phyloP scores from a whole-genome alignment of 225 moss, liverwort and hornwort species.

The Antitrichia curtipendula region DNA sequence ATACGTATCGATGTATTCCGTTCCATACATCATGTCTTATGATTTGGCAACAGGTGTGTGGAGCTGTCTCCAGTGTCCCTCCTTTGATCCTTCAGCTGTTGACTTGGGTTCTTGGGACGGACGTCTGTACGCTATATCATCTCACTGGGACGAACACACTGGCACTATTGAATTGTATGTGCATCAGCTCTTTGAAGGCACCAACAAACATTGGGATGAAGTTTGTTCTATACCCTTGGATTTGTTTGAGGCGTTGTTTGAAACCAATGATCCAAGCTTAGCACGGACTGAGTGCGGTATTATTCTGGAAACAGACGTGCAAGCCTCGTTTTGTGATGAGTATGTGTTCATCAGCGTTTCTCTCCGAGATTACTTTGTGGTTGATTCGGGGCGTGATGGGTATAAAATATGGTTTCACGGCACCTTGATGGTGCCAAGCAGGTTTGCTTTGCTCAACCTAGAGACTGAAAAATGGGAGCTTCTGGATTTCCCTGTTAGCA shows the following conservation, averaged over 20 bases:
- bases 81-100: too few relatives aligned
- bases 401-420: neutral
- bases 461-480: too few relatives aligned
- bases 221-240: neutral
- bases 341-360: neutral
- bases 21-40: too few relatives aligned
- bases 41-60: too few relatives aligned
- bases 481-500: neutral
- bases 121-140: neutral
- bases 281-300: too few relatives aligned
- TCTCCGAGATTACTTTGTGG: neutral
- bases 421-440: neutral
- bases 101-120: too few relatives aligned
- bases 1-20: too few relatives aligned
- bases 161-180: neutral
- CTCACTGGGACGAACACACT: neutral
- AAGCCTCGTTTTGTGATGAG: neutral
- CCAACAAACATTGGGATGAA: neutral
- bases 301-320: neutral
- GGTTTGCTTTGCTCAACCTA: too few relatives aligned
- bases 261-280: neutral
- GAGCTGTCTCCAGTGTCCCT: too few relatives aligned
- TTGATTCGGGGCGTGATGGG: neutral
- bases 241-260: neutral
- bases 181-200: neutral